Evolutionary conservation across 108 stramenopile genomes (phyloP).

Genomic region (Nitzschia palea): DNA sequence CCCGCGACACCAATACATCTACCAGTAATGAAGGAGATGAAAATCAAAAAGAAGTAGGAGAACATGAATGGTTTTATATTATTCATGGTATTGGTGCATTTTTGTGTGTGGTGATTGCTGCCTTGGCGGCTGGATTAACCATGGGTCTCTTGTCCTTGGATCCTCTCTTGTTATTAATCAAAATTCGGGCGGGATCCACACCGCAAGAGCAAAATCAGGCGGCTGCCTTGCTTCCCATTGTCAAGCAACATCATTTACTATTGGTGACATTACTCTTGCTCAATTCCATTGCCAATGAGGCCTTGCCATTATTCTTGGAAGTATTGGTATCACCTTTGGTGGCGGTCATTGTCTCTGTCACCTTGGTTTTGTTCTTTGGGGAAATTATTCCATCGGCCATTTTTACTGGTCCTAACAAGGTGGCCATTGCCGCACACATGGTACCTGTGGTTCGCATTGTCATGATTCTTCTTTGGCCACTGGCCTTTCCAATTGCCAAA

Average conservation of each 20-base stretch:
- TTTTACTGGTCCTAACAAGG: conserved; percentile 92
- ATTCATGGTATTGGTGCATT: conserved; percentile 46
- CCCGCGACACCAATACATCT: not conserved
- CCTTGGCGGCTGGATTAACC: conserved; percentile 91
- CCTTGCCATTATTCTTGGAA: conserved; percentile 94
- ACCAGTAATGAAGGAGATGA: conserved; percentile 13
- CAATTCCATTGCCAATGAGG: conserved; percentile 92
- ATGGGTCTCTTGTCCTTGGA: conserved; percentile 92
- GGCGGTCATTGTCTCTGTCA: conserved; percentile 89
- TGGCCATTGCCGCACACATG: conserved; percentile 73
- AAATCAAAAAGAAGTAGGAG: conserved; percentile 15
- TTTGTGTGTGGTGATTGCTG: conserved; percentile 78
- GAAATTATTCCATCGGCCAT: conserved; percentile 87
- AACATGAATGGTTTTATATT: conserved; percentile 18
- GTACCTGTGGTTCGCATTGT: conserved; percentile 79
- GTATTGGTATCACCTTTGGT: conserved; percentile 76
- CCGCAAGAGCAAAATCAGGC: conserved; percentile 52
- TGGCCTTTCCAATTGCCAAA: conserved; percentile 88
- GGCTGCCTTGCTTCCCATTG: conserved; percentile 57
- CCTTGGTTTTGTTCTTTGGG: conserved; percentile 82
- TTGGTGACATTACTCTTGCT: conserved; percentile 93
- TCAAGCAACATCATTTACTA: conserved; percentile 85
- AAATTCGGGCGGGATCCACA: conserved; percentile 48
- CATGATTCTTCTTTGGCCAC: conserved; percentile 74
- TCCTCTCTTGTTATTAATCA: conserved; percentile 81